Evolutionary conservation across 208 protist species (phyloP).

Genomic region (Trypanosoma boissoni): DNA sequence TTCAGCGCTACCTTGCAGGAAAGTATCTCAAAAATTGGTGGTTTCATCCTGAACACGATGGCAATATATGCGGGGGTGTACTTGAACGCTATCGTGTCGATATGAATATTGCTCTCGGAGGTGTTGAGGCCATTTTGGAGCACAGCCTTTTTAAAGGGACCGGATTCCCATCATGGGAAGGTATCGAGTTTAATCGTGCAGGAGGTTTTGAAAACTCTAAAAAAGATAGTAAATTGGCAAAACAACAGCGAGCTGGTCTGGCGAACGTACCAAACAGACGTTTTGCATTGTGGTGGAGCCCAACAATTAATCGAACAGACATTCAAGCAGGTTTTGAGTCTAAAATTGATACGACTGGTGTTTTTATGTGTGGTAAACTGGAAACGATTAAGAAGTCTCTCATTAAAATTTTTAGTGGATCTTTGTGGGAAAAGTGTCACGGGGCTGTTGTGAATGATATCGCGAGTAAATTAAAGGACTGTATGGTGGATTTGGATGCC

Average conservation of each 20-base stretch:
- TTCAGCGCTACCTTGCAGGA: slow-evolving; percentile 98
- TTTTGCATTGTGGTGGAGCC: slow-evolving; percentile 99
- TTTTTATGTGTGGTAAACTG: slow-evolving; percentile 99
- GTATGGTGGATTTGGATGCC: slow-evolving; percentile 99
- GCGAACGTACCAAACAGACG: slow-evolving; percentile 99
- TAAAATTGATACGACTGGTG: slow-evolving; percentile 99
- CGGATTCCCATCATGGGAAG: slow-evolving; percentile 99
- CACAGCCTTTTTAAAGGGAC: slow-evolving; percentile 99
- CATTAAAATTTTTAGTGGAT: slow-evolving; percentile 99
- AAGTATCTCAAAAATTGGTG: slow-evolving; percentile 99
- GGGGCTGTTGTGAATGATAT: slow-evolving; percentile 99
- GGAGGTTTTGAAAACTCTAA: slow-evolving; percentile 99
- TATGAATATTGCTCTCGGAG: slow-evolving; percentile 99
- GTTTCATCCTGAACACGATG: slow-evolving; percentile 99
- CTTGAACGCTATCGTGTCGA: slow-evolving; percentile 99
- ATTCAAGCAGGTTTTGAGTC: slow-evolving; percentile 99
- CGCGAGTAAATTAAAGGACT: slow-evolving; percentile 96
- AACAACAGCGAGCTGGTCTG: slow-evolving; percentile 99
- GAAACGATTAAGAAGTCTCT: slow-evolving; percentile 99
- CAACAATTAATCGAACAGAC: slow-evolving; percentile 99
- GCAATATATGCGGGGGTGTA: slow-evolving; percentile 99
- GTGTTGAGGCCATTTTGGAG: slow-evolving; percentile 99
- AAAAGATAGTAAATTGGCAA: slow-evolving; percentile 99
- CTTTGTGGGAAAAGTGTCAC: slow-evolving; percentile 99
- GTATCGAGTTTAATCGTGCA: slow-evolving; percentile 99